Conservation (phyloP, 192 early-diverging fungal species). For the Entomortierella lignicola region DNA sequence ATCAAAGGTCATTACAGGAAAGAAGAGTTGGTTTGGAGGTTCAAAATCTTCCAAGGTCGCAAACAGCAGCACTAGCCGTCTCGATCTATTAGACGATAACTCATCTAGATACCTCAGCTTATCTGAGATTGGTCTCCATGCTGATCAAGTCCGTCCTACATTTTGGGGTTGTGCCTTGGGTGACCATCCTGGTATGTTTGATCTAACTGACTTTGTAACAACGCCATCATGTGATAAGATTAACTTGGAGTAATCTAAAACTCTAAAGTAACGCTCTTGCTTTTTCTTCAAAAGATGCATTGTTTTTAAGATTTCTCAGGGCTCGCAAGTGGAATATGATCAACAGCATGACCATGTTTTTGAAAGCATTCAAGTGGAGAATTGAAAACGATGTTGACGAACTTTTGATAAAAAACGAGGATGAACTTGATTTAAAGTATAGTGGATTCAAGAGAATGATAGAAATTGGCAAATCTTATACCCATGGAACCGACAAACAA, state of each 20-base stretch:
- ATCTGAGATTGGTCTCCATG: slow-evolving; percentile 18
- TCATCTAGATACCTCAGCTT: background rate
- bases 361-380: slow-evolving; percentile 82
- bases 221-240: no score
- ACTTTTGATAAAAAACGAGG: slow-evolving; percentile 52
- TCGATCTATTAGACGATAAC: background rate
- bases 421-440: slow-evolving; percentile 48
- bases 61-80: background rate
- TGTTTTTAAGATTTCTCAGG: slow-evolving; percentile 72
- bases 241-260: no score
- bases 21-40: slow-evolving; percentile 10
- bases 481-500: slow-evolving; percentile 64
- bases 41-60: background rate
- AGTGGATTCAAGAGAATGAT: slow-evolving; percentile 52
- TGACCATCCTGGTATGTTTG: slow-evolving; percentile 13
- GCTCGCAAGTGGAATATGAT: slow-evolving; percentile 92
- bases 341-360: slow-evolving; percentile 79
- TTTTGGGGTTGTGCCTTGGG: slow-evolving; percentile 29
- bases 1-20: background rate
- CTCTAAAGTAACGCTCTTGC: background rate
- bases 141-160: background rate
- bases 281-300: background rate
- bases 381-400: slow-evolving; percentile 67
- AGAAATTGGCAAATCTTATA: slow-evolving; percentile 59
- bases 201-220: no score